Evolutionary conservation across 805 yeast genomes (phyloP).

Genomic region (Candida maltosa): DNA sequence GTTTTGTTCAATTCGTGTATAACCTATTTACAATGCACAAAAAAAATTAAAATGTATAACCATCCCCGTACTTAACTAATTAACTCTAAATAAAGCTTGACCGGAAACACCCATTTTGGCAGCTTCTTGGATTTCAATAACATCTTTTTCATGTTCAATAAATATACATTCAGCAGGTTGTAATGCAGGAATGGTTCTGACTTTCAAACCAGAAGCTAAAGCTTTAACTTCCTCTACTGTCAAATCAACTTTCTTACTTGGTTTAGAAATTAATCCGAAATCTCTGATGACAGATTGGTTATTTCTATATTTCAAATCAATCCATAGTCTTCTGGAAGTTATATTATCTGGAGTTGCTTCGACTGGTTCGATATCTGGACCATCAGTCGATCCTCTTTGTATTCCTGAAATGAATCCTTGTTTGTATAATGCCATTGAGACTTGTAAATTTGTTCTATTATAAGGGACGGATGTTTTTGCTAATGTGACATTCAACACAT

Average conservation of each 20-base stretch:
- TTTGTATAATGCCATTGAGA: constrained; percentile 80
- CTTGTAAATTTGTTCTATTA: constrained; percentile 75
- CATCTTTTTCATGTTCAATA: constrained; percentile 47
- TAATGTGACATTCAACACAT: constrained; percentile 72
- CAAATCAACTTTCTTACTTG: constrained; percentile 72
- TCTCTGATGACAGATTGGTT: constrained; percentile 72
- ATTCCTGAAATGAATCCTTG: constrained; percentile 86
- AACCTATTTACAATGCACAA: neutral
- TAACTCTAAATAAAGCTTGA: constrained; percentile 77
- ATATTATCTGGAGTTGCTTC: constrained; percentile 86
- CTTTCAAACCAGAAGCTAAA: constrained; percentile 71
- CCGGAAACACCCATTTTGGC: constrained; percentile 70
- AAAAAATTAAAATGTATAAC: neutral
- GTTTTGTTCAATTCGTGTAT: neutral
- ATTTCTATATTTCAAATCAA: constrained; percentile 84
- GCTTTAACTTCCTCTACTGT: constrained; percentile 61
- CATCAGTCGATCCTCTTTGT: constrained; percentile 77
- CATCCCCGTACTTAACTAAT: constrained; percentile 22
- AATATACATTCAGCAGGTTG: constrained; percentile 89
- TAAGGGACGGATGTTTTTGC: constrained; percentile 80
- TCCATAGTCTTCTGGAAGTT: constrained; percentile 83
- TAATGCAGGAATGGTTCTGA: constrained; percentile 73
- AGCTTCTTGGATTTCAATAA: constrained; percentile 84
- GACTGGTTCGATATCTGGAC: constrained; percentile 76
- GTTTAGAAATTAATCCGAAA: constrained; percentile 75